Evolutionary conservation across 345 rosid species (phyloP).

Genomic region (Litchi chinensis): DNA sequence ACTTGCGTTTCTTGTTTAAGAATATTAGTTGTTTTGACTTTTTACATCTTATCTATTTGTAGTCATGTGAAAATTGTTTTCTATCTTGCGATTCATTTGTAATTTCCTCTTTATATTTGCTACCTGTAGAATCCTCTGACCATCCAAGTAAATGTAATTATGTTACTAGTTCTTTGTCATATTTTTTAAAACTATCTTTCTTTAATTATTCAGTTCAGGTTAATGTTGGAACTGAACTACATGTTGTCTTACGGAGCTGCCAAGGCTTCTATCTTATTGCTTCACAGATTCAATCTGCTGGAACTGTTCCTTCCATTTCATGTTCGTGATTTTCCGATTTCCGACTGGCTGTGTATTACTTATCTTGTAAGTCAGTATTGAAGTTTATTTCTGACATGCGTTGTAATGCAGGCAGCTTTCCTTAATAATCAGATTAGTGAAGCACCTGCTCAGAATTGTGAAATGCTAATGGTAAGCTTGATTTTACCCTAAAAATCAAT

Average conservation of each 20-base stretch:
- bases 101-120: background rate
- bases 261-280: slow-evolving; percentile 68
- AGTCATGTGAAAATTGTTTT: background rate
- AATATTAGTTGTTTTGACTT: background rate
- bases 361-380: background rate
- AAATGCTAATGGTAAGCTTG: slow-evolving; percentile 74
- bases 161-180: slow-evolving; percentile 1
- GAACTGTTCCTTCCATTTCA: slow-evolving; percentile 79
- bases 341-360: slow-evolving; percentile 7
- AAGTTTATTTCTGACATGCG: slow-evolving; percentile 25
- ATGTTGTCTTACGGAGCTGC: slow-evolving; percentile 97
- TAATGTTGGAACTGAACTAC: slow-evolving; percentile 88
- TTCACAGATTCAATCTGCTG: slow-evolving; percentile 75
- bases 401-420: slow-evolving; percentile 73
- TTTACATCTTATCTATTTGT: slow-evolving; percentile 1
- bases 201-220: slow-evolving; percentile 59
- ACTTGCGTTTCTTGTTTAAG: slow-evolving; percentile 13
- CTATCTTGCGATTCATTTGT: background rate
- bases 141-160: background rate
- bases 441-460: slow-evolving; percentile 40
- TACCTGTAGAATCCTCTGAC: background rate
- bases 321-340: slow-evolving; percentile 41
- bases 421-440: slow-evolving; percentile 46
- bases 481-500: slow-evolving; percentile 6
- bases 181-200: slow-evolving; percentile 23